Conservation (phyloP, 768 basidiomycete species). For the Calocybe indica region DNA sequence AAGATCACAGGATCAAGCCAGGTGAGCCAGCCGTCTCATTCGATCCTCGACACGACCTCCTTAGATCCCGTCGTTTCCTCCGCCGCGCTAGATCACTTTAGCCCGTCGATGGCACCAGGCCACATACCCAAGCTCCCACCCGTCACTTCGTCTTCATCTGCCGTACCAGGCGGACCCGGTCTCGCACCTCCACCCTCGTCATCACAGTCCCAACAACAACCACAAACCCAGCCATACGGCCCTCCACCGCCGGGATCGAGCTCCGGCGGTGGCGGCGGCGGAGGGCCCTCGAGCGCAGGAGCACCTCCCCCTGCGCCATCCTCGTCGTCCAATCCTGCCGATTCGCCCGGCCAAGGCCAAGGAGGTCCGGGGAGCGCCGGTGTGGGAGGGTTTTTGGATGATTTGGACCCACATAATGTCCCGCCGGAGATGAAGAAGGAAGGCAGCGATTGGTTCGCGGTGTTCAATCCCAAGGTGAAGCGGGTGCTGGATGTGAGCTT, state of each 20-base stretch:
- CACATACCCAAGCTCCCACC: slow-evolving; percentile 33
- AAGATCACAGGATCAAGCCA: slow-evolving; percentile 25
- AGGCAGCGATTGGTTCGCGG: slow-evolving; percentile 83
- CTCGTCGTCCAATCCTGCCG: neutral
- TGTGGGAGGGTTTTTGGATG: slow-evolving; percentile 41
- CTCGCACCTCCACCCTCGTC: slow-evolving; percentile 22
- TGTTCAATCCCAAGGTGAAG: slow-evolving; percentile 80
- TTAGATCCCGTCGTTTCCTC: neutral
- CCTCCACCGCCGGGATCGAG: slow-evolving; percentile 37
- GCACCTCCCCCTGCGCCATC: neutral
- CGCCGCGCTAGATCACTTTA: slow-evolving; percentile 25
- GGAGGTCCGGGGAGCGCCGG: slow-evolving; percentile 7
- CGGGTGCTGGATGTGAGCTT: slow-evolving; percentile 71
- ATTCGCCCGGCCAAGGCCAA: slow-evolving; percentile 4
- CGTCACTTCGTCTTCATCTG: slow-evolving; percentile 20
- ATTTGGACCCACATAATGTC: slow-evolving; percentile 27
- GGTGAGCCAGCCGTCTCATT: slow-evolving; percentile 19
- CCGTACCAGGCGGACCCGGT: slow-evolving; percentile 30
- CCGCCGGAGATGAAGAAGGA: slow-evolving; percentile 61
- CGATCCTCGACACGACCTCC: slow-evolving; percentile 13
- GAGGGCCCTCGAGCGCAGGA: neutral
- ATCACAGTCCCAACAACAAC: too few species aligned
- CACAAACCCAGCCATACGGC: too few species aligned
- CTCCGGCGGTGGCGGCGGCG: slow-evolving; percentile 32
- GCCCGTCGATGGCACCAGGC: slow-evolving; percentile 29